These are phyloP conservation scores for Metschnikowia sp. DNA, from an alignment of 805 yeast species.

Conservation along the genomic window DNA sequence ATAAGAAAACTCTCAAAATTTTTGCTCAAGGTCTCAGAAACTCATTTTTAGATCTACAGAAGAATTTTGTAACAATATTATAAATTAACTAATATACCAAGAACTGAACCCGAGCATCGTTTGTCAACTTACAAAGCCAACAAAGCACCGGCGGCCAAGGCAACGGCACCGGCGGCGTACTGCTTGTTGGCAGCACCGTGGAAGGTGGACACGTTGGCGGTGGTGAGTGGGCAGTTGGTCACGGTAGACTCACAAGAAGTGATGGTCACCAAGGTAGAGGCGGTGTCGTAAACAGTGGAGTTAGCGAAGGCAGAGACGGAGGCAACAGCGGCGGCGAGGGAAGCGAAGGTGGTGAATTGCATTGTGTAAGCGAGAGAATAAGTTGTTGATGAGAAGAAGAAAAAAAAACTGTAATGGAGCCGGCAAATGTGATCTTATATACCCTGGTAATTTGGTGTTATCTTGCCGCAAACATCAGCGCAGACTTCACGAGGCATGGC, in stretches of 20 bases:
- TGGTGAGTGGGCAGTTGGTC: constrained; percentile 18
- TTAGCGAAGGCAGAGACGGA: constrained; percentile 17
- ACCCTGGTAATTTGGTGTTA: background rate
- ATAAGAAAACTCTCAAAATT: too few relatives aligned
- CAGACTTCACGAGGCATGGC: background rate
- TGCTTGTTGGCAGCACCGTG: constrained; percentile 21
- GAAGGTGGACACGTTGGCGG: constrained; percentile 16
- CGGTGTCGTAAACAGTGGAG: constrained; percentile 13
- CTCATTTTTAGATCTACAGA: too few relatives aligned
- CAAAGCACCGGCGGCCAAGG: constrained; percentile 25
- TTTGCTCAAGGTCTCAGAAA: too few relatives aligned
- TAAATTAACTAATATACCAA: constrained; percentile 14
- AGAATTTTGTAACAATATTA: constrained; percentile 1
- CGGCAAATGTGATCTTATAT: background rate
- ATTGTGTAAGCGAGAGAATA: constrained; percentile 18
- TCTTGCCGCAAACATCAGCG: background rate
- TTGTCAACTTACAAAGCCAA: constrained; percentile 27
- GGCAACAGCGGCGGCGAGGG: constrained; percentile 20
- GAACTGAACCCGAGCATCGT: constrained; percentile 9
- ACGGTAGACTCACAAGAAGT: constrained; percentile 20
- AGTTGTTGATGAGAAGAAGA: background rate
- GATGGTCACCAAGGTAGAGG: constrained; percentile 21
- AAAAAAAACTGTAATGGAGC: background rate
- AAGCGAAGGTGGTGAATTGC: constrained; percentile 23
- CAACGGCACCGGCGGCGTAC: constrained; percentile 28